phyloP scores from a whole-genome alignment of 768 basidiomycete species.

The Termitomyces sp. region DNA sequence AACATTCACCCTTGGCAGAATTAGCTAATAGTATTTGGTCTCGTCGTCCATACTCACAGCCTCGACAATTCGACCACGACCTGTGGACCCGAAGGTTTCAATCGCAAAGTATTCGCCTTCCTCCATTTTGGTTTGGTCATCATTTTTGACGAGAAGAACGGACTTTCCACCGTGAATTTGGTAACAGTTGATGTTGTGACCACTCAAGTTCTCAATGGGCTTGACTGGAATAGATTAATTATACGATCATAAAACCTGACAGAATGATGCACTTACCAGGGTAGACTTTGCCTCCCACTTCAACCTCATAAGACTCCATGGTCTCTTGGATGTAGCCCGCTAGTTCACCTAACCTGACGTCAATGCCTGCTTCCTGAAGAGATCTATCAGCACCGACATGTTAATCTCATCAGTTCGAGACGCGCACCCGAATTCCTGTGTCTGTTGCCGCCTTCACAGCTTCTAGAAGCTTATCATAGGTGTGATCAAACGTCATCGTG shows the following conservation, averaged over 20 bases:
- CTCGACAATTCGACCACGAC: slow-evolving; percentile 83
- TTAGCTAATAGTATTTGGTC: not conserved
- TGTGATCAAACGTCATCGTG: slow-evolving; percentile 83
- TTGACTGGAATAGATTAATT: slow-evolving; percentile 54
- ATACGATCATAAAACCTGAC: not conserved
- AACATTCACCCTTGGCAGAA: slow-evolving; percentile 71
- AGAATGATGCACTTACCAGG: slow-evolving; percentile 49
- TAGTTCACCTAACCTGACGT: slow-evolving; percentile 88
- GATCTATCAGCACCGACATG: not conserved
- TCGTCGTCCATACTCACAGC: slow-evolving; percentile 36
- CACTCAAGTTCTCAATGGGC: slow-evolving; percentile 88
- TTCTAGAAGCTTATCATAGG: slow-evolving; percentile 82
- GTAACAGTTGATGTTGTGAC: slow-evolving; percentile 88
- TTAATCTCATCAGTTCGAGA: slow-evolving; percentile 1
- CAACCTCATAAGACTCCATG: slow-evolving; percentile 98
- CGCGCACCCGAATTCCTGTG: slow-evolving; percentile 72
- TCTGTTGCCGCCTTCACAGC: slow-evolving; percentile 95
- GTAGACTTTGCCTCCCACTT: slow-evolving; percentile 75
- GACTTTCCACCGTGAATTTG: slow-evolving; percentile 95
- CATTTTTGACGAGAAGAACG: slow-evolving; percentile 82
- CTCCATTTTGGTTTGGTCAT: slow-evolving; percentile 95
- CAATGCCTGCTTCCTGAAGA: slow-evolving; percentile 89
- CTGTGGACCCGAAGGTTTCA: slow-evolving; percentile 98
- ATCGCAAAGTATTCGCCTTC: slow-evolving; percentile 99
- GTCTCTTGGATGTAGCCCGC: slow-evolving; percentile 93